Evolutionary conservation across 108 stramenopile species (phyloP), one percentile per base, ranked within the genome.

Genomic region (Pseudonitzschia multiseries): DNA sequence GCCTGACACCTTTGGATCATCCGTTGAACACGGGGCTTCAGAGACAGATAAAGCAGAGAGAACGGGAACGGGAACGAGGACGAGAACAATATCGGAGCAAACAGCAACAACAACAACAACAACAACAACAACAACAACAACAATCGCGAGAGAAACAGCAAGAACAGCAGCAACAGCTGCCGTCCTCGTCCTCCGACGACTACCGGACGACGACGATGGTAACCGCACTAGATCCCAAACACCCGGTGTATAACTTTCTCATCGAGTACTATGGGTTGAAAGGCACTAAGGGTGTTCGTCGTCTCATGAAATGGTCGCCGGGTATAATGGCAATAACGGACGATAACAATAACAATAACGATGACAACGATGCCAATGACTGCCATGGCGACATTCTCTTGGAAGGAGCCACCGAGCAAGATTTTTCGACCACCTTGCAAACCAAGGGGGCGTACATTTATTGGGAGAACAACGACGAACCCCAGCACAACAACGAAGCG

Each of bases 191-290:
- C n/a, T n/a, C 50, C 50, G 17, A 1, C 2, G 50, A 51, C n/a
- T 36, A 6, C n/a, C n/a, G n/a, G n/a, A n/a, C n/a, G n/a, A n/a
- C n/a, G n/a, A n/a, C n/a, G 36, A 51, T 8, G n/a, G 40, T 63
- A 0, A 71, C 84, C 18, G 83, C 84, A 12, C 62, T 93, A 62
- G 89, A 93, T 78, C 84, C 89, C 17, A 65, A 76, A 36, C 64
- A 93, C 80, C 92, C 92, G 15, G 75, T 90, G 17, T 93, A 89
- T 71, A 93, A 93, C 62, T 93, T 93, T 78, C 65, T 93, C 20
- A 86, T 93, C 57, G 92, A 93, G 69, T 93, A 93, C 71, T 93
- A 93, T 74, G 92, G 92, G n/a, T 57, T 93, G 21, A 90, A 87
- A 59, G 89, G 87, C 0, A 51, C 65, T 54, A 92, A 89, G 68